Base-by-base conservation (phyloP, 1,284 basidiomycete genomes). In the Grifola frondosa region DNA sequence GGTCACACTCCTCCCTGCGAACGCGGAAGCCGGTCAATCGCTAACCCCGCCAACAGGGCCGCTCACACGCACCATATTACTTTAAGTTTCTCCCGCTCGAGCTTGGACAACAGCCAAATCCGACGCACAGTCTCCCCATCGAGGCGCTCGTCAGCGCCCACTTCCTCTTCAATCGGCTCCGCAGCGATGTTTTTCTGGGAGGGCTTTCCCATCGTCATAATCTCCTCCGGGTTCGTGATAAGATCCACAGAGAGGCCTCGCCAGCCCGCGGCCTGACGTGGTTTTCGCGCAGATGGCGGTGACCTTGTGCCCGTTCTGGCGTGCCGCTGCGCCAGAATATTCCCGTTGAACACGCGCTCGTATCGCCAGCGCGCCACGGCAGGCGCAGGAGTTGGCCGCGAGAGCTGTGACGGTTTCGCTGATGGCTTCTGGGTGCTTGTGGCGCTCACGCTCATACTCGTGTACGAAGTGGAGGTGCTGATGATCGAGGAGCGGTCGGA, bases 161-260 rank as follows among this genome's bases (percentile, higher is more conserved):
- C 65, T 25, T 59, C 59, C 49, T 64, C 68, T 29, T 72, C 68
- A 6, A 59, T 59, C 4, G 60, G 59, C 21, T 55, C 62, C 15
- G 63, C 56, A n/a, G 61, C 56, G 3, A 52, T 55, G 24, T 57
- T 44, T 6, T 39, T 37, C 25, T 42, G 53, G 32, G 23, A 44
- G 22, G 30, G 45, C 37, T 10, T 61, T 48, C 41, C 58, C 57
- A 23, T 64, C 19, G 42, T 21, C 13, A 33, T 24, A 23, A 58
- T 56, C 40, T 54, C 57, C 40, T 73, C 71, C 16, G 68, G 71
- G 33, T 69, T 74, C 3, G 76, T 76, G 44, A 81, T 78, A 40
- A 87, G 62, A 61, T 89, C 88, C 19, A 89, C 80, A 1, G 84
- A 88, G 22, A 88, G 58, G 4, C 84, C 88, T 36, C 87, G 70